These are phyloP conservation scores for Thraustochytrium striatum DNA, from an alignment of 352 stramenopile species.

Conservation along the genomic window DNA sequence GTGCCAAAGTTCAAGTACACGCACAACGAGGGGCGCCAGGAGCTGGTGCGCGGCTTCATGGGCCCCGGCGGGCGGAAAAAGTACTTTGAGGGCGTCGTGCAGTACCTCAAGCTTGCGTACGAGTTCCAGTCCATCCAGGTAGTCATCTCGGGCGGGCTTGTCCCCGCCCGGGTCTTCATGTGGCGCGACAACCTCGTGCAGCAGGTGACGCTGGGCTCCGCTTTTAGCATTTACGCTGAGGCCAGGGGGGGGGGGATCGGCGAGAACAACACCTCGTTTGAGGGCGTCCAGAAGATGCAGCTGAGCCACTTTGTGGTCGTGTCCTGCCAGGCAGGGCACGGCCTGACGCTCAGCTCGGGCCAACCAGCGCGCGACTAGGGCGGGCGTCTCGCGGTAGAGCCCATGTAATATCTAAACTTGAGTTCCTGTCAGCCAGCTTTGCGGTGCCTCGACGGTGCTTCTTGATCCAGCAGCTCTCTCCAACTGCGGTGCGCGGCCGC, in stretches of 20 bases:
- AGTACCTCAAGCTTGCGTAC: conserved; percentile 27
- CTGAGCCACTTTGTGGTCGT: conserved; percentile 25
- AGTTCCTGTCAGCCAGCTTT: background rate
- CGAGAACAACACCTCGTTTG: background rate
- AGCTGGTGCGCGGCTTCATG: conserved; percentile 4
- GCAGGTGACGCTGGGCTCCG: background rate
- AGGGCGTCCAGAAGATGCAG: conserved; percentile 13
- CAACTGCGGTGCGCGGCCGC: no score
- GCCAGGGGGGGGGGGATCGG: background rate
- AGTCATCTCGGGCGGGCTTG: background rate
- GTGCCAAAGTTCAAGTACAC: conserved; percentile 21
- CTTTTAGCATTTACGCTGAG: background rate
- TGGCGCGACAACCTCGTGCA: conserved; percentile 23
- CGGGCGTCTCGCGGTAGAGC: background rate
- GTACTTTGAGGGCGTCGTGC: conserved; percentile 16
- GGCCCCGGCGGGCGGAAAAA: background rate
- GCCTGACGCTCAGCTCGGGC: background rate
- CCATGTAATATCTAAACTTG: background rate
- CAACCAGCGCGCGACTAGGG: background rate
- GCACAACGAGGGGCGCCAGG: conserved; percentile 24
- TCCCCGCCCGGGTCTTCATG: conserved; percentile 2
- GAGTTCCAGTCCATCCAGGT: conserved; percentile 9
- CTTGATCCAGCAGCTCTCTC: no score
- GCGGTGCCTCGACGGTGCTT: background rate
- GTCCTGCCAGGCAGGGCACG: background rate